phyloP scores from a whole-genome alignment of 2,329 filamentous ascomycete genomes.

The Colletotrichum sp. region DNA sequence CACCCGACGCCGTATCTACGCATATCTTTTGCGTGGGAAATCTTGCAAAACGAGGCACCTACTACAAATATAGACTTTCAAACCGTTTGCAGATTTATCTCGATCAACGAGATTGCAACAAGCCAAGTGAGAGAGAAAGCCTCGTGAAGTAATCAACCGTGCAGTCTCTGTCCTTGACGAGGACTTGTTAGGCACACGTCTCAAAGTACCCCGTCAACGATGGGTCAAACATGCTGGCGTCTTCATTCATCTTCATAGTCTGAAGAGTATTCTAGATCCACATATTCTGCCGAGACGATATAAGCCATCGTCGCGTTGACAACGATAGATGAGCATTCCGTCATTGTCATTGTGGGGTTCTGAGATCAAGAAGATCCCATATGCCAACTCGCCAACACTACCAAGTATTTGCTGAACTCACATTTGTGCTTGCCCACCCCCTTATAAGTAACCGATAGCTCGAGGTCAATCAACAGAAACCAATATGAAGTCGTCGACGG shows the following conservation, averaged over 20 bases:
- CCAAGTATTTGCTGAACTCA: background rate
- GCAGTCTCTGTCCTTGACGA: background rate
- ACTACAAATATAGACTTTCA: background rate
- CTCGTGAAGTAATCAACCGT: background rate
- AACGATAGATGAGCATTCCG: background rate
- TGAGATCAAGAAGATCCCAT: background rate
- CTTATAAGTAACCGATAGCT: background rate
- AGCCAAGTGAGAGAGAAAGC: background rate
- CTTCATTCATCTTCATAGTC: background rate
- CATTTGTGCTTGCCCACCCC: background rate
- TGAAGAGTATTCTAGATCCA: background rate
- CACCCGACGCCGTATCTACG: background rate
- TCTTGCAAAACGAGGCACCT: background rate
- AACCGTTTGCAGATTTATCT: no score
- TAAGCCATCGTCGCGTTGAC: background rate
- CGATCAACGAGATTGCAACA: no score
- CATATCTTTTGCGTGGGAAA: background rate
- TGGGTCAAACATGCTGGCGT: background rate
- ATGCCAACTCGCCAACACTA: no score
- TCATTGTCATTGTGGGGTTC: rapidly evolving
- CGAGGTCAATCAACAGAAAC: background rate
- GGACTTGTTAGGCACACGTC: rapidly evolving
- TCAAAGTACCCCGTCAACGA: background rate
- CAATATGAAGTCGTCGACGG: background rate
- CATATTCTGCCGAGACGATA: background rate